phyloP scores from a whole-genome alignment of 2,329 filamentous ascomycete species.

The Aspergillus sp. region DNA sequence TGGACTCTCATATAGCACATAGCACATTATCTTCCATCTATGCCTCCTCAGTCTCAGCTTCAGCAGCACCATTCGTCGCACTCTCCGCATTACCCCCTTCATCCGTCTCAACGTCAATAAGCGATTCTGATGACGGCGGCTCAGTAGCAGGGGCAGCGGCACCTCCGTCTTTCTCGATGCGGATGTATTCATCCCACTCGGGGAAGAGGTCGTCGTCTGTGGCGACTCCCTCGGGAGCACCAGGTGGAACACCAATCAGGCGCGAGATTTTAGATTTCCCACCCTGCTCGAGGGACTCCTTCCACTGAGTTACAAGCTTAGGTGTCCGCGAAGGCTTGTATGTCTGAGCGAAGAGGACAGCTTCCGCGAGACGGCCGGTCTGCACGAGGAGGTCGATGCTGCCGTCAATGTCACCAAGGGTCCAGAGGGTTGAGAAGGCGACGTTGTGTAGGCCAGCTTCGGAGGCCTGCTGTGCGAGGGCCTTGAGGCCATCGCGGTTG shows the following conservation, averaged over 20 bases:
- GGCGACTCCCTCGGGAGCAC: slow-evolving; percentile 49
- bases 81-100: slow-evolving; percentile 22
- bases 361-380: slow-evolving; percentile 75
- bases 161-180: slow-evolving; percentile 67
- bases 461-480: slow-evolving; percentile 67
- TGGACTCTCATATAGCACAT: neutral
- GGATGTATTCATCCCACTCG: slow-evolving; percentile 88
- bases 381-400: slow-evolving; percentile 73
- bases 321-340: slow-evolving; percentile 78
- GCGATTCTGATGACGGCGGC: slow-evolving; percentile 30
- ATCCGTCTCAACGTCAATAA: slow-evolving; percentile 37
- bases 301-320: slow-evolving; percentile 69
- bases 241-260: slow-evolving; percentile 72
- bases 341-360: slow-evolving; percentile 86
- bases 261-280: slow-evolving; percentile 82
- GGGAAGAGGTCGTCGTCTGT: slow-evolving; percentile 78
- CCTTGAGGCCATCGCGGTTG: slow-evolving; percentile 65
- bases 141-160: slow-evolving; percentile 21
- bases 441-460: slow-evolving; percentile 80
- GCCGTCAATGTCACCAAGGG: slow-evolving; percentile 71
- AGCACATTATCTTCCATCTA: neutral
- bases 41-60: slow-evolving; percentile 13
- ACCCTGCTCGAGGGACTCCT: slow-evolving; percentile 69
- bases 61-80: slow-evolving; percentile 27
- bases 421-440: slow-evolving; percentile 85